These are phyloP conservation scores for Agrocybe chaxingu DNA, from an alignment of 768 basidiomycete species.

Conservation along the genomic window DNA sequence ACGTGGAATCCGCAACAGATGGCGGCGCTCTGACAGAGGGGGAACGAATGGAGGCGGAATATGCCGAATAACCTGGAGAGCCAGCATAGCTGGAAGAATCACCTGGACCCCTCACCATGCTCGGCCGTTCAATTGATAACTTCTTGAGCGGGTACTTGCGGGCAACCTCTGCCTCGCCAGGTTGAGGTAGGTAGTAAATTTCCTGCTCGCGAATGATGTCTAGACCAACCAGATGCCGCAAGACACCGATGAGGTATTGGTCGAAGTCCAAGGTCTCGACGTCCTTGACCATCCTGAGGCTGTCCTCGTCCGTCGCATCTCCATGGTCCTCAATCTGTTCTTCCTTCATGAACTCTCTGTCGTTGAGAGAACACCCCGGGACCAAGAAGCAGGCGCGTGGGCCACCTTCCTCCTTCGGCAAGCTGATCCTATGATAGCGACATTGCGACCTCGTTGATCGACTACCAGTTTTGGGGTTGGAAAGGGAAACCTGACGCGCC, in stretches of 20 bases:
- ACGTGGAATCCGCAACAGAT: conserved; percentile 26
- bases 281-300: conserved; percentile 40
- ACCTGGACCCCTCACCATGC: conserved; percentile 11
- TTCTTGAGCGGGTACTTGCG: conserved; percentile 20
- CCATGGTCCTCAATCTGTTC: conserved; percentile 63
- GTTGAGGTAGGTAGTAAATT: conserved; percentile 57
- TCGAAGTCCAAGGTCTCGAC: conserved; percentile 51
- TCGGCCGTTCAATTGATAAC: conserved; percentile 13
- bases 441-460: conserved; percentile 59
- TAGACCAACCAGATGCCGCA: conserved; percentile 61
- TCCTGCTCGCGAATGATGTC: conserved; percentile 65
- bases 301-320: conserved; percentile 49
- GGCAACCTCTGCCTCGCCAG: conserved; percentile 36
- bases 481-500: too few relatives aligned
- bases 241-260: conserved; percentile 49
- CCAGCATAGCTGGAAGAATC: conserved; percentile 17
- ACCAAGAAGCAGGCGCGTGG: conserved; percentile 61
- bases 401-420: conserved; percentile 52
- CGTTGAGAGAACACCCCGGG: conserved; percentile 63
- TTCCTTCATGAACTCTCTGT: conserved; percentile 54
- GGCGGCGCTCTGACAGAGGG: conserved; percentile 22
- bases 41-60: conserved; percentile 19
- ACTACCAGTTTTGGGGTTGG: too few relatives aligned
- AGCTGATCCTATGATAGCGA: conserved; percentile 64
- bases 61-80: conserved; percentile 25